phyloP scores from a whole-genome alignment of 2,329 filamentous ascomycete species.

The Alternaria triticina region DNA sequence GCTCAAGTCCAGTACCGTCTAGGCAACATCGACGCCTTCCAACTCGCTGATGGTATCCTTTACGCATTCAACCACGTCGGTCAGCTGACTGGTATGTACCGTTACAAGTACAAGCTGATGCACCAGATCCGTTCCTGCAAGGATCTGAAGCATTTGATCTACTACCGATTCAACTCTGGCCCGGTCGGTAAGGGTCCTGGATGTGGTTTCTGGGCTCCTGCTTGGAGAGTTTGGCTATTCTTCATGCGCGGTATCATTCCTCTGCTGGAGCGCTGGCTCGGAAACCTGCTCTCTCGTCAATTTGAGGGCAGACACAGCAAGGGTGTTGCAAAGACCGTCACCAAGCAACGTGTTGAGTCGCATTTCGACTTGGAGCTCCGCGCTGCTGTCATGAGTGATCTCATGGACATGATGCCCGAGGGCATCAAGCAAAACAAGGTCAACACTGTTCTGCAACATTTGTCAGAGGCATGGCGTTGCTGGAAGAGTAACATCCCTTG shows the following conservation, averaged over 20 bases:
- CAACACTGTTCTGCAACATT: slow-evolving; percentile 94
- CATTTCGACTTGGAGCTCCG: slow-evolving; percentile 97
- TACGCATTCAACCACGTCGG: slow-evolving; percentile 99
- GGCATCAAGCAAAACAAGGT: slow-evolving; percentile 99
- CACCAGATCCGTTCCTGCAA: slow-evolving; percentile 99
- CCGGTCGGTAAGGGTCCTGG: slow-evolving; percentile 97
- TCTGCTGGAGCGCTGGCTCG: slow-evolving; percentile 93
- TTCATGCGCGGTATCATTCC: slow-evolving; percentile 99
- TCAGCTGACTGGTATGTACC: slow-evolving; percentile 98
- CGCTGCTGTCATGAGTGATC: slow-evolving; percentile 96
- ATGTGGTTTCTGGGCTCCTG: slow-evolving; percentile 98
- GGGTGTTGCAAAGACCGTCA: slow-evolving; percentile 97
- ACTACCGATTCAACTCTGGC: slow-evolving; percentile 97
- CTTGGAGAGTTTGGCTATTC: slow-evolving; percentile 98
- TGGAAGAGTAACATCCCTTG: slow-evolving; percentile 99
- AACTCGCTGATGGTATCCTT: slow-evolving; percentile 96
- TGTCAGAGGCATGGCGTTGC: slow-evolving; percentile 98
- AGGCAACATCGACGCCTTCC: slow-evolving; percentile 98
- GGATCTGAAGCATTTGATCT: slow-evolving; percentile 98
- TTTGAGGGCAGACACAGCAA: slow-evolving; percentile 99
- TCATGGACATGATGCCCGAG: slow-evolving; percentile 99
- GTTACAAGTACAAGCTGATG: slow-evolving; percentile 99
- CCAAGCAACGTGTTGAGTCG: slow-evolving; percentile 97
- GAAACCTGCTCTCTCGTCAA: slow-evolving; percentile 93
- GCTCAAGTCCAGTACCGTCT: slow-evolving; percentile 97